Evolutionary conservation across 2,329 filamentous ascomycete genomes (phyloP).

Genomic region (Aureobasidium sp.): DNA sequence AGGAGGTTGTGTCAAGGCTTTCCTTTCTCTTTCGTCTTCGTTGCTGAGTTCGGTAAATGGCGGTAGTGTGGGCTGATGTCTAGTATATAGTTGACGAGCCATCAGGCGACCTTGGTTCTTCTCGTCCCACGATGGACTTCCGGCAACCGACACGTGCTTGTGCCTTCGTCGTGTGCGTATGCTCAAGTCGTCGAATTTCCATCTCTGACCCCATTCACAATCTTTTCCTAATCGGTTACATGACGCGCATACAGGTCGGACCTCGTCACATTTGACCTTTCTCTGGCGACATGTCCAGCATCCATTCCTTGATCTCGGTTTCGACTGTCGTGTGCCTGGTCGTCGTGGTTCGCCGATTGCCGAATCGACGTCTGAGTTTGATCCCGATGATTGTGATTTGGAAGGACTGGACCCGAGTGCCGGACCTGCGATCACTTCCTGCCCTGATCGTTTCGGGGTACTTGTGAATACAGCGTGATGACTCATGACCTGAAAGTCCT

Average conservation of each 20-base stretch:
- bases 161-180: conserved; percentile 25
- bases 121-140: conserved; percentile 50
- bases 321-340: conserved; percentile 3
- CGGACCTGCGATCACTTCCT: neutral
- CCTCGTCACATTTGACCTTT: conserved; percentile 49
- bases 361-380: conserved; percentile 7
- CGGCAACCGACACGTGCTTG: conserved; percentile 39
- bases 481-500: neutral
- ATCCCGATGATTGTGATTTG: conserved; percentile 4
- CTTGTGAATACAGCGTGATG: neutral
- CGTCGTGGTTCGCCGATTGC: conserved; percentile 2
- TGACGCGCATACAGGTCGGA: conserved; percentile 47
- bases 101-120: conserved; percentile 38
- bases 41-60: conserved; percentile 45
- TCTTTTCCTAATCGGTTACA: conserved; percentile 47
- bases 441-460: neutral
- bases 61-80: conserved; percentile 32
- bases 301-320: conserved; percentile 7
- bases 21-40: conserved; percentile 51
- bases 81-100: conserved; percentile 2
- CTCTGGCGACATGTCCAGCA: conserved; percentile 11
- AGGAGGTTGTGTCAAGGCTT: conserved; percentile 43
- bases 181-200: conserved; percentile 31
- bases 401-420: neutral
- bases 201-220: conserved; percentile 50